These are phyloP conservation scores for Leptomonas seymouri DNA, from an alignment of 208 protist genomes.

Conservation along the genomic window DNA sequence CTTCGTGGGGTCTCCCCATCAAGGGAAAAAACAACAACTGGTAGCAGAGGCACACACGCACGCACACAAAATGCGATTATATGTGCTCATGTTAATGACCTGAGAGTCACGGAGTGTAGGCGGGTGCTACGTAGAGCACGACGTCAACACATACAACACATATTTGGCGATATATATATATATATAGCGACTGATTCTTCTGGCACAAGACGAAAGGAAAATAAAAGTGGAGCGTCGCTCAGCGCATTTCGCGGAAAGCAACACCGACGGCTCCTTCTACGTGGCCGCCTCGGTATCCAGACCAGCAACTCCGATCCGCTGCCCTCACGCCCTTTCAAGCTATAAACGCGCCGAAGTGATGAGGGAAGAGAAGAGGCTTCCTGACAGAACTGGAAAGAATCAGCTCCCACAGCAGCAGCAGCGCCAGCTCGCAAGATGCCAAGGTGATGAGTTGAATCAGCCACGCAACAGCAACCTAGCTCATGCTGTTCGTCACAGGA, in stretches of 20 bases:
- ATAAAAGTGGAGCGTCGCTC: not conserved
- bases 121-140: too few relatives aligned
- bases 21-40: too few relatives aligned
- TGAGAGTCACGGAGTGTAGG: too few relatives aligned
- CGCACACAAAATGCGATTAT: too few relatives aligned
- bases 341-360: constrained; percentile 1
- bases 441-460: not conserved
- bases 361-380: not conserved
- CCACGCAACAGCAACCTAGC: constrained; percentile 4
- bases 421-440: constrained; percentile 14
- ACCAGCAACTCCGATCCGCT: not conserved
- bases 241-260: not conserved
- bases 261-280: not conserved
- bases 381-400: not conserved
- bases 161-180: too few relatives aligned
- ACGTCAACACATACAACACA: too few relatives aligned
- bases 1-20: too few relatives aligned
- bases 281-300: not conserved
- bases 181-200: too few relatives aligned
- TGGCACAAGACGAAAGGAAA: too few relatives aligned
- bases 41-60: too few relatives aligned
- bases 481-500: constrained; percentile 1
- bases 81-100: too few relatives aligned
- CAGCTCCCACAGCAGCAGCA: constrained; percentile 8
- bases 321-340: not conserved